Percentiles rank a stretch among this genome's conserved stretches.
phyloP scores from a whole-genome alignment of 345 rosid species.

The Ricinus communis region DNA sequence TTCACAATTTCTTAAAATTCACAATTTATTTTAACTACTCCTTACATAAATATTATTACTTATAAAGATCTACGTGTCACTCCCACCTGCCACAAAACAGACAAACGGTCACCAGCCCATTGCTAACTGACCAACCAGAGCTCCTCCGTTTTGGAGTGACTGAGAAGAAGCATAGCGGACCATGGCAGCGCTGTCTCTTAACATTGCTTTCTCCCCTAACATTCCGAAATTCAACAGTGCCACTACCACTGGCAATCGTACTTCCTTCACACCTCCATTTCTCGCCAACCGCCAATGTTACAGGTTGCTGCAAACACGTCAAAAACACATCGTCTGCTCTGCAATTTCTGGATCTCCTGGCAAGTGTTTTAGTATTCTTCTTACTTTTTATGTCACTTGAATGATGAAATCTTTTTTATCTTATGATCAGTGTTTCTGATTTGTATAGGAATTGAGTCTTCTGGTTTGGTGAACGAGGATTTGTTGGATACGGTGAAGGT shows the following conservation, averaged over 20 bases:
- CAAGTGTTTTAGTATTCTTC: conserved; percentile 17
- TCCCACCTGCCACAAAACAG: conserved; percentile 31
- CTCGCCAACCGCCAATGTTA: not conserved
- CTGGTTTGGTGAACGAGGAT: conserved; percentile 34
- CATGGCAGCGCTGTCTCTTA: conserved; percentile 55
- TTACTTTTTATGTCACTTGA: not conserved
- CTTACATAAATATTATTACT: too few relatives aligned
- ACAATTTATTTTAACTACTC: too few relatives aligned
- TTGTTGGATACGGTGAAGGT: conserved; percentile 56
- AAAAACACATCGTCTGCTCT: conserved; percentile 33
- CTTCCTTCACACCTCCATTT: conserved; percentile 10
- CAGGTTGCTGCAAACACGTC: conserved; percentile 21
- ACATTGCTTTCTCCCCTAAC: conserved; percentile 26
- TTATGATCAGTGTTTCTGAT: not conserved
- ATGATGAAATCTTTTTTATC: not conserved
- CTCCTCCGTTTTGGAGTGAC: not conserved
- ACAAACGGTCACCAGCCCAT: conserved; percentile 16
- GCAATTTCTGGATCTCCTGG: conserved; percentile 69
- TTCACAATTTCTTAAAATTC: too few relatives aligned
- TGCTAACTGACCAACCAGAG: too few relatives aligned
- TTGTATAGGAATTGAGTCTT: conserved; percentile 39
- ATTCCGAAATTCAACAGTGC: conserved; percentile 21
- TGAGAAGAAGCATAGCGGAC: not conserved
- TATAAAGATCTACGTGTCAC: conserved; percentile 50
- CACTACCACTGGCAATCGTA: conserved; percentile 4